Evolutionary conservation across 1,284 basidiomycete species (phyloP).

Genomic region (Tremellales sp.): DNA sequence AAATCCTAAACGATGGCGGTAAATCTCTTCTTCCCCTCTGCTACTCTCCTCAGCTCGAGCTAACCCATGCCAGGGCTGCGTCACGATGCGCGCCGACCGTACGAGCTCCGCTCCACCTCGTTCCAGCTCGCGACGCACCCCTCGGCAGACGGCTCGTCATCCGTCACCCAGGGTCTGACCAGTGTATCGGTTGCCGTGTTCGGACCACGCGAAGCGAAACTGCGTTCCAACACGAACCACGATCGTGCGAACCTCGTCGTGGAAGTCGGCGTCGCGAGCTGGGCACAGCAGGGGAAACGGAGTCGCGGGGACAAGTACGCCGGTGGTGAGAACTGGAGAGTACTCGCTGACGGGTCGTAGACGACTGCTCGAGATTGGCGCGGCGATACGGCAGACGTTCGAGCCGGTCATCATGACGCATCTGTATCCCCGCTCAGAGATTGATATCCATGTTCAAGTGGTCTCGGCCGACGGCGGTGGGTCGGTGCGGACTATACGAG

Average conservation of each 20-base stretch:
- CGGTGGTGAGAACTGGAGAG: slow-evolving; percentile 47
- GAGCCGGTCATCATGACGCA: slow-evolving; percentile 88
- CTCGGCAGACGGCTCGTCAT: slow-evolving; percentile 75
- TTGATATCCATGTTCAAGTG: slow-evolving; percentile 89
- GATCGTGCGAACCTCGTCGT: slow-evolving; percentile 81
- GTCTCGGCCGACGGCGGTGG: slow-evolving; percentile 81
- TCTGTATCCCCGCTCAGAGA: slow-evolving; percentile 88
- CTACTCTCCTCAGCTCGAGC: background rate
- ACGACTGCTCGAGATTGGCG: slow-evolving; percentile 80
- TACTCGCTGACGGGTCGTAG: slow-evolving; percentile 49
- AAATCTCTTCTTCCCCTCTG: slow-evolving; percentile 36
- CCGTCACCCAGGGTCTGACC: slow-evolving; percentile 84
- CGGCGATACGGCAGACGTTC: slow-evolving; percentile 87
- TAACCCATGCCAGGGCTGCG: slow-evolving; percentile 53
- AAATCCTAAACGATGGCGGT: slow-evolving; percentile 84
- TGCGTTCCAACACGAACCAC: slow-evolving; percentile 67
- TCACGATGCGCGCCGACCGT: slow-evolving; percentile 84
- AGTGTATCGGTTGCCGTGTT: slow-evolving; percentile 81
- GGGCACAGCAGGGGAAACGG: slow-evolving; percentile 56
- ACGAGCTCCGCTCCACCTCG: slow-evolving; percentile 77
- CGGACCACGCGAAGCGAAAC: slow-evolving; percentile 83
- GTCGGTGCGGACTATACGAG: slow-evolving; percentile 16
- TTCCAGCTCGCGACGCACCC: slow-evolving; percentile 75
- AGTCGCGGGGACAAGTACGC: slow-evolving; percentile 81
- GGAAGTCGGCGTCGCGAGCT: slow-evolving; percentile 77